Base-by-base conservation (phyloP, 1,139 yeast species). In the Yamadazyma dendronema region DNA sequence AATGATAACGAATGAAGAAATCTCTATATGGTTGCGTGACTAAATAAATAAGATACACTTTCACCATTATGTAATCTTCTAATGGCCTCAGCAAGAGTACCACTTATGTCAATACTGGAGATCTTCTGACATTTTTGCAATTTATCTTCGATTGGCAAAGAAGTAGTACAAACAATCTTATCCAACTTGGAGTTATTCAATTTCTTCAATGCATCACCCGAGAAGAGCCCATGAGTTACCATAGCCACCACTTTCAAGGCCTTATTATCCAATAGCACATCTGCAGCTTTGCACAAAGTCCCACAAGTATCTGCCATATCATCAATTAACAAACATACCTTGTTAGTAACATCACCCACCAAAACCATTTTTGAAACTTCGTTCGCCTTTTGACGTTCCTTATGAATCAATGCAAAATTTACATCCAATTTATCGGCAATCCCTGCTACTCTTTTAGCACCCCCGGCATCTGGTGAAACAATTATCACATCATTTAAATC, bases 301-400 rank as follows among this genome's bases (percentile, higher is more conserved):
- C 97, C 97, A 67, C 97, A 92, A 16, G 98, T 92, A 59, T 92
- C 98, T 34, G 97, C 98, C 95, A 92, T 90, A 59, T 92, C 98
- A 65, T 92, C 98, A 31, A 92, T 95, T 49, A 92, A 79, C 41
- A 92, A 74, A 64, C 97, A 90, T 36, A 85, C 79, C 64, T 89
- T 89, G 49, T 82, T 84, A 9, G 83, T 68, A 28, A 92, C 98
- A 61, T 92, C 97, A 48, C 98, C 98, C 36, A 92, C 98, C 38
- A 92, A 77, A 19, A 92, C 97, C 98, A 90, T 90, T 54, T 88
- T 76, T 30, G 90, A 80, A 22, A 90, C 96, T 60, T 89, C 97
- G 61, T 92, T 92, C 32, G 97, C 97, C 46, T 90, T 77, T 30
- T 92, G 94, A 56, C 98, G 79, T 66, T 92, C 98, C 65, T 92